These are phyloP conservation scores for Megacollybia marginata DNA, from an alignment of 768 basidiomycete genomes.

Conservation along the genomic window DNA sequence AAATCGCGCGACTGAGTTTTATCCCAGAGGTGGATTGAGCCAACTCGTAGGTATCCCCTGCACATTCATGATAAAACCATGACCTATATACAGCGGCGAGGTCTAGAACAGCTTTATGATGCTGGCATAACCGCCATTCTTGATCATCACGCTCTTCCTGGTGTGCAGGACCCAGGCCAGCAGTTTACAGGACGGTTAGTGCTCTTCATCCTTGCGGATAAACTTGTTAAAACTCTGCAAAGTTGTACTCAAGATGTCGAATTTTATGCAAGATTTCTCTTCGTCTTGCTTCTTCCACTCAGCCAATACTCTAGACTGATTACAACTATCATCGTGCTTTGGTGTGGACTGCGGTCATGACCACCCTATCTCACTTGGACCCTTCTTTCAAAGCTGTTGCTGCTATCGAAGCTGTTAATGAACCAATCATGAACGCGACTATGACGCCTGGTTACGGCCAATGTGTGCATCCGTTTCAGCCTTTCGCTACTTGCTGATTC, in stretches of 20 bases:
- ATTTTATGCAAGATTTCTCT: conserved; percentile 52
- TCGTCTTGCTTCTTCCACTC: background rate
- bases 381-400: conserved; percentile 60
- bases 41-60: conserved; percentile 41
- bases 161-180: conserved; percentile 54
- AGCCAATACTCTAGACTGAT: conserved; percentile 36
- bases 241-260: conserved; percentile 60
- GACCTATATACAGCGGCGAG: conserved; percentile 40
- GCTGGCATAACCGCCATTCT: conserved; percentile 65
- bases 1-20: conserved; percentile 51
- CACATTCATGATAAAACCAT: background rate
- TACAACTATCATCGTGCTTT: conserved; percentile 73
- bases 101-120: conserved; percentile 47
- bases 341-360: conserved; percentile 80
- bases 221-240: no score
- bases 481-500: conserved; percentile 1
- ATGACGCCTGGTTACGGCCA: conserved; percentile 63
- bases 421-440: conserved; percentile 68
- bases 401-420: conserved; percentile 71
- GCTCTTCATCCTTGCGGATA: background rate
- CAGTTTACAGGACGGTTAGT: conserved; percentile 61
- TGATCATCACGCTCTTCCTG: conserved; percentile 61
- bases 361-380: conserved; percentile 62
- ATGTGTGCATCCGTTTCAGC: conserved; percentile 34
- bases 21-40: conserved; percentile 60